These are phyloP conservation scores for Evernia prunastri DNA, from an alignment of 495 filamentous ascomycete species.

Conservation along the genomic window DNA sequence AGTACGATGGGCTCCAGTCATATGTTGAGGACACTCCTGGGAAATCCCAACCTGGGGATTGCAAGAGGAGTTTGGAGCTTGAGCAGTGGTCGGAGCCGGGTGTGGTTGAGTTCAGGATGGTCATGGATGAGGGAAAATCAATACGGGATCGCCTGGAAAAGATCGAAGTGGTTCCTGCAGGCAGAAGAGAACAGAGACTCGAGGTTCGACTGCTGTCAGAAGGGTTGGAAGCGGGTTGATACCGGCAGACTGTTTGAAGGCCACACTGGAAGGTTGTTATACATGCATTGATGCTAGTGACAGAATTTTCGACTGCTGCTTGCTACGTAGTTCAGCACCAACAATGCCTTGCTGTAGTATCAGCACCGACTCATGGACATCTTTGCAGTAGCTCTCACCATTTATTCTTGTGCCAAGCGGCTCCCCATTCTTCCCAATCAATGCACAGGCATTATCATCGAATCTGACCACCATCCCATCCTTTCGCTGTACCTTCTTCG, in stretches of 20 bases:
- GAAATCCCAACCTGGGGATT: not conserved
- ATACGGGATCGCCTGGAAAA: not conserved
- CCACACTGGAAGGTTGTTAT: slow-evolving; percentile 31
- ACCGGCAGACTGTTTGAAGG: not conserved
- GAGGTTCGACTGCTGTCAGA: not conserved
- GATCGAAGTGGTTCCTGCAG: not conserved
- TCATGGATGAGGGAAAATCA: not conserved
- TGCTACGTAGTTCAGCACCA: slow-evolving; percentile 71
- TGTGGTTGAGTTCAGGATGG: not conserved
- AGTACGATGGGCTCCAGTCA: not conserved
- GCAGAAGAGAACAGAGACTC: not conserved
- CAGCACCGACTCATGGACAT: slow-evolving; percentile 45
- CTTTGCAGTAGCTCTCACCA: slow-evolving; percentile 41
- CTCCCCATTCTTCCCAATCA: slow-evolving; percentile 96
- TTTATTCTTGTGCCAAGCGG: slow-evolving; percentile 91
- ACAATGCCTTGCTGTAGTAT: slow-evolving; percentile 18
- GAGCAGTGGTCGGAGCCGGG: not conserved
- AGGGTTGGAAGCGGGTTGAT: not conserved
- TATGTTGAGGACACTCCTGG: not conserved
- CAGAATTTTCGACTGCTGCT: slow-evolving; percentile 96
- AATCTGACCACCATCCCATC: slow-evolving; percentile 89
- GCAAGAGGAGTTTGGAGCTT: not conserved
- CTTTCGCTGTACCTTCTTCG: slow-evolving; percentile 72
- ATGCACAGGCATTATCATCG: slow-evolving; percentile 95
- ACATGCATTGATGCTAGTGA: slow-evolving; percentile 91